Conservation (phyloP, 2,329 filamentous ascomycete genomes). For the Neonectria punicea region DNA sequence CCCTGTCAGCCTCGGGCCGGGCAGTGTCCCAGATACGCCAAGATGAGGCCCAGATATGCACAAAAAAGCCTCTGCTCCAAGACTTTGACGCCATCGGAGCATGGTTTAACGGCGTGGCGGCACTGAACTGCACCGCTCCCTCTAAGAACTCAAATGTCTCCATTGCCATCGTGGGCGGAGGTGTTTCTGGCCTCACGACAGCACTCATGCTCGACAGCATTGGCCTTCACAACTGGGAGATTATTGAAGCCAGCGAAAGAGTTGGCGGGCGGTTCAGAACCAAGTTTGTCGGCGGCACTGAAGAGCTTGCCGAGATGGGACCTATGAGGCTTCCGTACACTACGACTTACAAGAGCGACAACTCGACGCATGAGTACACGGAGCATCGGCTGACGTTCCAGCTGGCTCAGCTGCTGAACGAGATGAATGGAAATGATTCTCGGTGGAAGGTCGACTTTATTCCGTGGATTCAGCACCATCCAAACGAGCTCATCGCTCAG, state of each 20-base stretch:
- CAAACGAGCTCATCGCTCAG: conserved; percentile 24
- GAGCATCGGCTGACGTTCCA: conserved; percentile 75
- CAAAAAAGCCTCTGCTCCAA: conserved; percentile 3
- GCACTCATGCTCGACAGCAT: conserved; percentile 60
- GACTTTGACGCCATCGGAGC: conserved; percentile 22
- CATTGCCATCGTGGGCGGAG: conserved; percentile 72
- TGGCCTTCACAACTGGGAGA: conserved; percentile 69
- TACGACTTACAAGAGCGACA: conserved; percentile 60
- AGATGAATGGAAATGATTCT: conserved; percentile 63
- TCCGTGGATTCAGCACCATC: conserved; percentile 63
- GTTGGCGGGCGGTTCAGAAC: conserved; percentile 74
- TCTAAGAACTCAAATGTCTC: neutral
- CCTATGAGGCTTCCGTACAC: conserved; percentile 72
- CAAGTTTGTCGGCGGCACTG: conserved; percentile 64
- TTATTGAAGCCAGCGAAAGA: conserved; percentile 69
- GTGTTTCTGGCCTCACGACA: conserved; percentile 73
- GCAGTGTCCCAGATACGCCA: no score
- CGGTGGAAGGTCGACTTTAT: conserved; percentile 69
- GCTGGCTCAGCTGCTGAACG: conserved; percentile 68
- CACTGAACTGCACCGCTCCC: conserved; percentile 1
- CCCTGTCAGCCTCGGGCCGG: no score
- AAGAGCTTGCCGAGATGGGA: conserved; percentile 61
- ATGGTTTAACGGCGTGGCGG: conserved; percentile 21
- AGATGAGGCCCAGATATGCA: no score
- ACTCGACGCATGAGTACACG: conserved; percentile 66